phyloP scores from a whole-genome alignment of 345 rosid species.

The Rubroshorea leprosula region DNA sequence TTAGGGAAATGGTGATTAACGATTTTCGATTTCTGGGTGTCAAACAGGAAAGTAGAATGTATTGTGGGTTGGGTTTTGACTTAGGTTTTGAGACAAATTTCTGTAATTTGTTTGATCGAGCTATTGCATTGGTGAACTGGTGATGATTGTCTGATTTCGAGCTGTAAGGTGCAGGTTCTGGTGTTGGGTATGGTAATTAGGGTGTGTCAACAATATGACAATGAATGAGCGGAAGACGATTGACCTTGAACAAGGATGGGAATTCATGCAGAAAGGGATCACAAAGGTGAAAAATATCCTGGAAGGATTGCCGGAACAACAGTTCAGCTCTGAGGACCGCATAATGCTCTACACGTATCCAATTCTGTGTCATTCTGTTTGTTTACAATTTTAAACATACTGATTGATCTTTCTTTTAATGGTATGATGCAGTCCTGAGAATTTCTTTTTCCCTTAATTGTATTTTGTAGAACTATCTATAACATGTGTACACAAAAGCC shows the following conservation, averaged over 20 bases:
- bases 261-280: conserved; percentile 53
- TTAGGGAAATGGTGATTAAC: not conserved
- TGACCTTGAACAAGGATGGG: conserved; percentile 59
- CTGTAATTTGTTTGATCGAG: not conserved
- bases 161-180: conserved; percentile 8
- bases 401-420: not conserved
- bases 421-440: not conserved
- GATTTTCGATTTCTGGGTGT: not conserved
- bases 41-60: not conserved
- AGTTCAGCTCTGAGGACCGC: conserved; percentile 52
- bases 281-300: conserved; percentile 51
- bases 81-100: not conserved
- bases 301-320: conserved; percentile 46
- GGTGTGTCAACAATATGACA: conserved; percentile 17
- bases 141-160: conserved; percentile 6
- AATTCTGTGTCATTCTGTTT: conserved; percentile 7
- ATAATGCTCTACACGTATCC: conserved; percentile 65
- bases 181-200: conserved; percentile 5
- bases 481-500: conserved; percentile 73
- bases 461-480: conserved; percentile 47
- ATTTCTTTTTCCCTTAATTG: conserved; percentile 6
- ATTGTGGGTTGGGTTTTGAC: not conserved
- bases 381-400: not conserved
- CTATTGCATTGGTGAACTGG: not conserved
- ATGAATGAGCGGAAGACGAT: conserved; percentile 38